Conservation (phyloP, 352 stramenopile genomes). For the Peronosclerospora sorghi region DNA sequence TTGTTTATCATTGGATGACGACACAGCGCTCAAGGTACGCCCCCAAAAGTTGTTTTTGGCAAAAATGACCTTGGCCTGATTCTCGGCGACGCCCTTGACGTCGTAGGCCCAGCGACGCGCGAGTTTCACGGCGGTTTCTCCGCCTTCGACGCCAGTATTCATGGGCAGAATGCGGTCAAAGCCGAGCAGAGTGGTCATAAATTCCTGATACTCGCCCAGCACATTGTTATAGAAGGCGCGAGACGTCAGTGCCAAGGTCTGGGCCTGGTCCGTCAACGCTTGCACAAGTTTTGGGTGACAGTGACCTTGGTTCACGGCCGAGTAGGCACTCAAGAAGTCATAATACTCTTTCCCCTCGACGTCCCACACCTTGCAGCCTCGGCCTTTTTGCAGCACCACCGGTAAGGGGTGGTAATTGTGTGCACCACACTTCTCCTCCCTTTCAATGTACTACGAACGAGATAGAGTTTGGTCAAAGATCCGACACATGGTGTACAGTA, state of each 20-base stretch:
- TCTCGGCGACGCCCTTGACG: conserved; percentile 91
- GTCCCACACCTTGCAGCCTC: conserved; percentile 94
- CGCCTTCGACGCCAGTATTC: conserved; percentile 99
- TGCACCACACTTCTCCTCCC: conserved; percentile 89
- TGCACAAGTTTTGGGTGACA: conserved; percentile 96
- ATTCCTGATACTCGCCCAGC: conserved; percentile 95
- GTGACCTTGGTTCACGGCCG: conserved; percentile 91
- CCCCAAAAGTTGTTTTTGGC: conserved; percentile 99
- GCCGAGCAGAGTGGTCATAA: conserved; percentile 94
- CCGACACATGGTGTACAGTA: background rate
- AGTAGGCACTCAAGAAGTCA: conserved; percentile 95
- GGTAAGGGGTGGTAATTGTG: conserved; percentile 99
- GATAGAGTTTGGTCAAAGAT: background rate
- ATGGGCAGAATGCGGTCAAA: conserved; percentile 98
- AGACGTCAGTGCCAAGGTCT: conserved; percentile 93
- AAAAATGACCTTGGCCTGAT: conserved; percentile 91
- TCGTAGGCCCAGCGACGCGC: conserved; percentile 95
- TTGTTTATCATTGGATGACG: conserved; percentile 86
- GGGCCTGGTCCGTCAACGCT: conserved; percentile 89
- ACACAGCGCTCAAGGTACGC: conserved; percentile 95
- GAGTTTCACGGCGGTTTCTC: conserved; percentile 97
- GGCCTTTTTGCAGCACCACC: conserved; percentile 88
- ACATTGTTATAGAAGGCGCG: conserved; percentile 98
- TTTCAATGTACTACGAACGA: conserved; percentile 50
- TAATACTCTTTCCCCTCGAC: conserved; percentile 96